Evolutionary conservation across 2,329 filamentous ascomycete species (phyloP).

Genomic region (Curvularia spicifera): DNA sequence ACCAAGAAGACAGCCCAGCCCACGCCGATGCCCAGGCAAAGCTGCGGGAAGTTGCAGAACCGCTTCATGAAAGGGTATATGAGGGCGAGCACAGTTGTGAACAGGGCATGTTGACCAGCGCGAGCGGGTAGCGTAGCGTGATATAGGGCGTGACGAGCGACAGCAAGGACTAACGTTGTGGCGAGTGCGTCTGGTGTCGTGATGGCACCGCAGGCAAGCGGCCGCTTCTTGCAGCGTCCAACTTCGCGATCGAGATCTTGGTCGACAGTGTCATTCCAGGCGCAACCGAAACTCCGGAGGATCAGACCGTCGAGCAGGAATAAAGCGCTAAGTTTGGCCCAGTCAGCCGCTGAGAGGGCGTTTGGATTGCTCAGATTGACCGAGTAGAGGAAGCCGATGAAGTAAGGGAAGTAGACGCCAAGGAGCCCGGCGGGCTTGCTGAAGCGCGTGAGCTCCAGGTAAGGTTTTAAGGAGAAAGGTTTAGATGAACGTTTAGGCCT

Average conservation of each 20-base stretch:
- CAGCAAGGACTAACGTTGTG: constrained; percentile 6
- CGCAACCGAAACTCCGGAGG: constrained; percentile 45
- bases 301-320: constrained; percentile 57
- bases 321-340: constrained; percentile 33
- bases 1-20: constrained; percentile 15
- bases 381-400: constrained; percentile 49
- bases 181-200: constrained; percentile 41
- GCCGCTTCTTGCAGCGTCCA: constrained; percentile 16
- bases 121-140: constrained; percentile 1
- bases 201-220: constrained; percentile 57
- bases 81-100: constrained; percentile 53
- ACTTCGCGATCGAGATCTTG: constrained; percentile 60
- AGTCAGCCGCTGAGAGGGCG: constrained; percentile 11
- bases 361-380: constrained; percentile 37
- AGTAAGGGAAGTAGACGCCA: constrained; percentile 54
- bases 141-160: constrained; percentile 3
- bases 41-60: constrained; percentile 61
- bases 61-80: constrained; percentile 61
- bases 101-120: constrained; percentile 43
- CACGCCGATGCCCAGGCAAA: constrained; percentile 54
- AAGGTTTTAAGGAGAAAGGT: constrained; percentile 12
- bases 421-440: constrained; percentile 50
- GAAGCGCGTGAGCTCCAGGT: constrained; percentile 57
- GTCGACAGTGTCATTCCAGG: constrained; percentile 65
- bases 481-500: not conserved